Conservation (phyloP, 1,284 basidiomycete genomes). For the Cryptococcus jaspeensis region DNA sequence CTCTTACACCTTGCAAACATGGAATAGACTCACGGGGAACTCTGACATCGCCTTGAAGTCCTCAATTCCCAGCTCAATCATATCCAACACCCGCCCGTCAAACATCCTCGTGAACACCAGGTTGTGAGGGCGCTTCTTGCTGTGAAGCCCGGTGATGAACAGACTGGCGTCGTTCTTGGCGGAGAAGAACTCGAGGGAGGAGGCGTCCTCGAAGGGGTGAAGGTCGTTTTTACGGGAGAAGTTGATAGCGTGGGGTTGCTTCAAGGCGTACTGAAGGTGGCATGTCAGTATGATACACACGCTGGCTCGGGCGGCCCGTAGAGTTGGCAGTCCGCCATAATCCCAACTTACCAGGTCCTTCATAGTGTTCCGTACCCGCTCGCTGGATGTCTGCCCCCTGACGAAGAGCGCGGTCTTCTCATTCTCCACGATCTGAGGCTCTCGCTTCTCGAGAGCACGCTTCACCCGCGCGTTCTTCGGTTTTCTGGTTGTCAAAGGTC, state of each 20-base stretch:
- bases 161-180: conserved; percentile 92
- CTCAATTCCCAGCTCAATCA: conserved; percentile 90
- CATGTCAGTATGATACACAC: neutral
- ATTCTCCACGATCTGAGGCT: conserved; percentile 87
- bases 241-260: conserved; percentile 81
- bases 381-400: conserved; percentile 79
- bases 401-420: conserved; percentile 83
- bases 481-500: conserved; percentile 60
- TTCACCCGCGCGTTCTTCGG: conserved; percentile 98
- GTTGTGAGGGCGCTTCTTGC: conserved; percentile 91
- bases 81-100: conserved; percentile 83
- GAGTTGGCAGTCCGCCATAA: neutral
- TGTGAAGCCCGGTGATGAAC: conserved; percentile 86
- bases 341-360: conserved; percentile 72
- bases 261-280: conserved; percentile 73
- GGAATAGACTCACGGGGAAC: conserved; percentile 66
- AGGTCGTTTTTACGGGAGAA: conserved; percentile 95
- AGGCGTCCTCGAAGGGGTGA: conserved; percentile 82
- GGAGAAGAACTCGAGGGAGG: conserved; percentile 88
- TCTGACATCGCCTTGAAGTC: conserved; percentile 72
- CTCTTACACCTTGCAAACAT: neutral
- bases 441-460: conserved; percentile 80
- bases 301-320: neutral
- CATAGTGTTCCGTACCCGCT: conserved; percentile 75
- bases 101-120: conserved; percentile 86